A percentile compares a stretch with the other conserved stretches of the same genome.
Evolutionary conservation across 139 green algal species (phyloP).

Genomic region (Astrephomene gubernaculifera): DNA sequence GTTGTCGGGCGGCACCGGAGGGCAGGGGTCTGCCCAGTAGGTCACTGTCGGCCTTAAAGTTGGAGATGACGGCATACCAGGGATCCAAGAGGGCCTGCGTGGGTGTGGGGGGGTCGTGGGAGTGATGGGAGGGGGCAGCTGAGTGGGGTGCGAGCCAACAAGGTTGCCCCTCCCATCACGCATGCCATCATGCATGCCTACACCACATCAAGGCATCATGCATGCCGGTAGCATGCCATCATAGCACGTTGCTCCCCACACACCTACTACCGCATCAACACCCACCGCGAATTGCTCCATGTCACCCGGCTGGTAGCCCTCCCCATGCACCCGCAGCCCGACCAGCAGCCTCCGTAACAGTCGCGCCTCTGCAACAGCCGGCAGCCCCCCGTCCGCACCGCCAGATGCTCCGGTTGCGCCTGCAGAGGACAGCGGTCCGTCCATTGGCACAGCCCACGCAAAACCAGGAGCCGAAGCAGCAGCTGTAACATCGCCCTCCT

Average conservation of each 20-base stretch:
- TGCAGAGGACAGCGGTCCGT: not conserved
- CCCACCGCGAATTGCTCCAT: not conserved
- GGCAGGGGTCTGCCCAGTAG: not conserved
- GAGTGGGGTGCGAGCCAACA: not conserved
- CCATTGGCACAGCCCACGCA: too few species aligned
- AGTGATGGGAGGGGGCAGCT: not conserved
- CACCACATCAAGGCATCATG: not conserved
- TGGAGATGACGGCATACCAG: not conserved
- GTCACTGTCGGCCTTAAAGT: not conserved
- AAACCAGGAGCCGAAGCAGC: too few species aligned
- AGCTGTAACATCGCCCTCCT: too few species aligned
- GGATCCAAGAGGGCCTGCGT: not conserved
- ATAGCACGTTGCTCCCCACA: too few species aligned
- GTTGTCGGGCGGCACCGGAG: not conserved
- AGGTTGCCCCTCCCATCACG: too few species aligned
- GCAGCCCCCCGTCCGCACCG: not conserved
- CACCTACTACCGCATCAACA: too few species aligned
- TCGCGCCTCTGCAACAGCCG: too few species aligned
- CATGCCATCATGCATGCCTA: not conserved
- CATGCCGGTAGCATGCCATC: too few species aligned
- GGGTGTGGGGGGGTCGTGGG: not conserved
- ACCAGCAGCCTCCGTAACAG: not conserved
- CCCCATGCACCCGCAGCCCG: not conserved
- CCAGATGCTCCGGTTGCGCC: too few species aligned
- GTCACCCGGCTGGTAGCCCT: not conserved